These are phyloP conservation scores for Aegilops sharonensis DNA, from an alignment of 176 grass and related monocot genomes.

Conservation along the genomic window DNA sequence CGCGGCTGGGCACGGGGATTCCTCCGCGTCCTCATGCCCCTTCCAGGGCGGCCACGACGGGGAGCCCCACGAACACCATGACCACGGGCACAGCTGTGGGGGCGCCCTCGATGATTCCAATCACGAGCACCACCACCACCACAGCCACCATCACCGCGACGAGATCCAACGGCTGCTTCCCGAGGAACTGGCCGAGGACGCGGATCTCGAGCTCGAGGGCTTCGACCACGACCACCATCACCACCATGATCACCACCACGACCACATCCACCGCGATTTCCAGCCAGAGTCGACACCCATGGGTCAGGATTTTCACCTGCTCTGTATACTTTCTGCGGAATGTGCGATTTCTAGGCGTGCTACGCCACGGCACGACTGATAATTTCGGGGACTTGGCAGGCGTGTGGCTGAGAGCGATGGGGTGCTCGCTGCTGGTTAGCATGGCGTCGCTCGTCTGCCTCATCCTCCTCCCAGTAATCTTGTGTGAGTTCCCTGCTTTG, in stretches of 20 bases:
- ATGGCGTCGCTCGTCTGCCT: constrained; percentile 97
- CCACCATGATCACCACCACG: constrained; percentile 20
- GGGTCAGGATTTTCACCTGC: constrained; percentile 44
- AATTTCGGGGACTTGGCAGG: constrained; percentile 50
- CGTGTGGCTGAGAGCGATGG: constrained; percentile 89
- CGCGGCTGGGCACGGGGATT: constrained; percentile 31
- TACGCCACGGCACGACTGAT: not conserved
- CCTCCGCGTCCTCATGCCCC: constrained; percentile 34
- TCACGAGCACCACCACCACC: constrained; percentile 31
- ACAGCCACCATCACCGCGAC: constrained; percentile 31
- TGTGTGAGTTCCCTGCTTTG: constrained; percentile 55
- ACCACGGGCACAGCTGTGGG: constrained; percentile 38
- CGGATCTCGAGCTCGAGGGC: constrained; percentile 79
- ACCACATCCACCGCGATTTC: constrained; percentile 40
- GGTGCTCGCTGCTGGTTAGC: constrained; percentile 94
- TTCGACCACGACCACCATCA: constrained; percentile 24
- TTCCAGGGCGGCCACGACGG: constrained; percentile 41
- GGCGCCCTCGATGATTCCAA: constrained; percentile 8
- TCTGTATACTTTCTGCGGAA: not conserved
- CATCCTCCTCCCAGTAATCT: constrained; percentile 82
- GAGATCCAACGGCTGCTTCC: constrained; percentile 74
- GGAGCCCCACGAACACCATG: constrained; percentile 35
- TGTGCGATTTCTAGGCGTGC: constrained; percentile 1
- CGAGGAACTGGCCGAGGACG: constrained; percentile 93
- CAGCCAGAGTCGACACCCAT: constrained; percentile 43